Conservation (phyloP, 306 rosid species). For the Quercus variabilis region DNA sequence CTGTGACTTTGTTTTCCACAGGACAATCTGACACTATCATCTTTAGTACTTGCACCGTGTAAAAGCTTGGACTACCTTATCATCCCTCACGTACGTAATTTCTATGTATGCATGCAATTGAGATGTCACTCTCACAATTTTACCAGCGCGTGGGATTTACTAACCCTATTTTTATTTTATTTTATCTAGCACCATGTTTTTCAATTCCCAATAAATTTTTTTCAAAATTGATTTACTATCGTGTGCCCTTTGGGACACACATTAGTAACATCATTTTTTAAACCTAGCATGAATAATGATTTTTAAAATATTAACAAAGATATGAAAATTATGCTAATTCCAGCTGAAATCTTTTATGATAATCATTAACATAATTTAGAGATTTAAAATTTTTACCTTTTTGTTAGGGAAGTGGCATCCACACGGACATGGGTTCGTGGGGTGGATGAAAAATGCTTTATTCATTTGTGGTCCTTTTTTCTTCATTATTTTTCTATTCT, state of each 20-base stretch:
- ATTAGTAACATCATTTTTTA: no score
- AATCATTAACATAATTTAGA: no score
- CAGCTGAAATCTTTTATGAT: no score
- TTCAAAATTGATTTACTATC: no score
- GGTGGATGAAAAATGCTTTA: not conserved
- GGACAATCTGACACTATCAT: not conserved
- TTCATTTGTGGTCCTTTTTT: not conserved
- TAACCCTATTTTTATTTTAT: not conserved
- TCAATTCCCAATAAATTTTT: no score
- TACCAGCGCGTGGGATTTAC: not conserved
- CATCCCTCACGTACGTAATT: not conserved
- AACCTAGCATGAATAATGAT: no score
- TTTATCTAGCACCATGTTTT: not conserved
- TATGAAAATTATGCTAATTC: no score
- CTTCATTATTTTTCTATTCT: not conserved
- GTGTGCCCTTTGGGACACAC: no score
- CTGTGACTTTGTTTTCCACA: slow-evolving; percentile 17
- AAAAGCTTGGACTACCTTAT: slow-evolving; percentile 2
- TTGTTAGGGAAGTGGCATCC: not conserved
- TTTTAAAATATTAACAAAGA: no score
- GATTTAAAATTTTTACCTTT: no score
- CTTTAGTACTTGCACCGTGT: slow-evolving; percentile 9
- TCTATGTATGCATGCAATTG: not conserved
- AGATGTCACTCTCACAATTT: not conserved
- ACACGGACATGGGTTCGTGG: not conserved